Base-by-base conservation (phyloP, 2,329 filamentous ascomycete genomes). In the Pseudocercospora eumusae region DNA sequence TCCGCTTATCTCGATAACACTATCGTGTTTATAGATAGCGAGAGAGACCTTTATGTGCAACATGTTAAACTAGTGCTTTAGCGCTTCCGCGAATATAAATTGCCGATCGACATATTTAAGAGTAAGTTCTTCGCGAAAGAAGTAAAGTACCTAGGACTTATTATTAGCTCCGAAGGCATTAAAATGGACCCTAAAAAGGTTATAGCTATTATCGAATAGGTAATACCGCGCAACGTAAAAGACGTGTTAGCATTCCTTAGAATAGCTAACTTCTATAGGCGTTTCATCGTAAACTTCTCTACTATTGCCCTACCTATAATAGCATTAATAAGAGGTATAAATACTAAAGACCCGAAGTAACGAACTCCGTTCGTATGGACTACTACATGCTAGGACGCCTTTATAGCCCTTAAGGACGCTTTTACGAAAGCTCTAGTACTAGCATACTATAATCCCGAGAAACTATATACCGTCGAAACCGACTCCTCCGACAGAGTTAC, bases 261-360 rank as follows among this genome's bases (percentile, higher is more conserved):
- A 3, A 25, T 61, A 3, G 11, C 36, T 33, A 55, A 55, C 40
- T 60, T 60, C 36, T 60, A 60, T n/a, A 1, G 50, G 18, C 15
- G 36, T 0, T 61, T 57, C 25, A 42, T 36, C 4, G 4, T 1
- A 9, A 11, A 36, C 6, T 36, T 36, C 33, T 36, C 15, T n/a
- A n/a, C 13, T 7, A 57, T 61, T 18, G 31, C 23, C 6, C n/a
- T 40, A 20, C 33, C 9, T 1, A 3, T 60, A 45, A 60, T 23
- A 20, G 13, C 10, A 1, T n/a, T 36, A 3, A 36, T 4, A 18
- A 55, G 15, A 9, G 18, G n/a, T 18, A 18, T 33, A 8, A 21
- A 33, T 36, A 18, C 10, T 31, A 55, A 36, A n/a, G 11, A 36
- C 28, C n/a, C 4, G 8, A 40, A 40, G 36, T 40, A 18, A 10